Evolutionary conservation across 2,329 filamentous ascomycete species (phyloP), one percentile per base, ranked within the genome.

Genomic region (Aquanectria penicillioides): DNA sequence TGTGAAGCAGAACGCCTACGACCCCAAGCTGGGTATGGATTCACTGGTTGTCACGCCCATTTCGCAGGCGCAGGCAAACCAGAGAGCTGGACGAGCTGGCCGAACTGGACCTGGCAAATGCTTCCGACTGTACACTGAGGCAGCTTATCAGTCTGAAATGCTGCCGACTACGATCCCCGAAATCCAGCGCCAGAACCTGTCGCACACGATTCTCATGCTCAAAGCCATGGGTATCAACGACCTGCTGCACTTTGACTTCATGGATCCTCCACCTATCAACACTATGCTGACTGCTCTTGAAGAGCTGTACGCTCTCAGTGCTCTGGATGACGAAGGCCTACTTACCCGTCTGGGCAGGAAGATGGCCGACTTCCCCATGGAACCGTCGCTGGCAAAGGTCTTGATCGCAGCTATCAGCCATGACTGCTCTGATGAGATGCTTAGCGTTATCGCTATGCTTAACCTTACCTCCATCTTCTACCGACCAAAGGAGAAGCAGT

Each of bases 211-310:
- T 74, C 84, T 99, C 41, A 97, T 97, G 91, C 85, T 99, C 47
- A 99, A 99, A 74, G 95, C 95, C 0, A 98, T 99, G 93, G 95
- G 96, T 3, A 98, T 99, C 76, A 98, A 99, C 72, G 95, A 99
- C 72, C 82, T 99, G 2, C 83, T 99, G 11, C 93, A 97, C 72
- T 99, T 99, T 71, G 94, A 98, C 77, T 99, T 99, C 70, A 98
- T 99, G 94, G 95, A 99, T 70, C 94, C 95, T 0, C 95, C 95
- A 0, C 95, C 95, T 0, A 95, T 95, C 25, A 97, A 98, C 71
- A 98, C 95, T 11, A 97, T 98, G 93, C 85, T 99, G 63, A 97
- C 93, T 46, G 95, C 95, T 0, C 81, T 99, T 4, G 96, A 99
- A 77, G 95, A 98, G 73, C 83, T 99, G 0, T 99, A 99, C 71